Evolutionary conservation across 768 basidiomycete species (phyloP).

Genomic region (Psilocybe azurescens): DNA sequence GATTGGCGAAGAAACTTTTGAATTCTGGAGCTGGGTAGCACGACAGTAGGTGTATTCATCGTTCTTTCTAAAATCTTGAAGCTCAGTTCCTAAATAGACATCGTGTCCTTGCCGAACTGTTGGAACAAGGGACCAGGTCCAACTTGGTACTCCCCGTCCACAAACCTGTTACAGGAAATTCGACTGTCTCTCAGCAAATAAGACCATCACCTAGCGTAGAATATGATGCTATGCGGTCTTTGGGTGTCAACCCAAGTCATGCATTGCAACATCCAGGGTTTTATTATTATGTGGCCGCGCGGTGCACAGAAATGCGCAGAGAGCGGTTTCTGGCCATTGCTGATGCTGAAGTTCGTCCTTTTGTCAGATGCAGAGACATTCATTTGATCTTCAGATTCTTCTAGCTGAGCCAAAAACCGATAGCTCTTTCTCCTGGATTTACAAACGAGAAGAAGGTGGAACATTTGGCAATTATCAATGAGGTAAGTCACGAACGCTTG

Average conservation of each 20-base stretch:
- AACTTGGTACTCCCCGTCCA: slow-evolving; percentile 68
- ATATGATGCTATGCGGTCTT: slow-evolving; percentile 60
- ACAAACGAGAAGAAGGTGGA: slow-evolving; percentile 93
- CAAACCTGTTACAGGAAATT: slow-evolving; percentile 42
- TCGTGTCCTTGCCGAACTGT: slow-evolving; percentile 87
- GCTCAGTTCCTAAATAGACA: slow-evolving; percentile 52
- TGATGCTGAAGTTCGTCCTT: slow-evolving; percentile 56
- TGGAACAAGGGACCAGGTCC: slow-evolving; percentile 79
- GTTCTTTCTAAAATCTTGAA: not conserved
- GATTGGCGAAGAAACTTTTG: slow-evolving; percentile 95
- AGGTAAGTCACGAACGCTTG: slow-evolving; percentile 51
- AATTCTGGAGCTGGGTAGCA: slow-evolving; percentile 97
- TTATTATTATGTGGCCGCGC: slow-evolving; percentile 90
- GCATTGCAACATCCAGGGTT: slow-evolving; percentile 91
- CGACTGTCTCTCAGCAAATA: slow-evolving; percentile 24
- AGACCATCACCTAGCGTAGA: slow-evolving; percentile 37
- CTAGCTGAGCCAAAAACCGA: slow-evolving; percentile 37
- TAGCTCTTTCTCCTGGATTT: slow-evolving; percentile 68
- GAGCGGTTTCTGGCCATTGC: slow-evolving; percentile 66
- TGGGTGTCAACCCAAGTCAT: slow-evolving; percentile 81
- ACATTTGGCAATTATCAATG: slow-evolving; percentile 80
- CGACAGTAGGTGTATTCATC: slow-evolving; percentile 67
- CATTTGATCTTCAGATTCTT: not conserved
- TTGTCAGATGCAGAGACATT: slow-evolving; percentile 1
- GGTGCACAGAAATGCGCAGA: slow-evolving; percentile 79